These are phyloP conservation scores for Pseudogymnoascus sp. DNA, from an alignment of 2,329 filamentous ascomycete species.

Conservation along the genomic window DNA sequence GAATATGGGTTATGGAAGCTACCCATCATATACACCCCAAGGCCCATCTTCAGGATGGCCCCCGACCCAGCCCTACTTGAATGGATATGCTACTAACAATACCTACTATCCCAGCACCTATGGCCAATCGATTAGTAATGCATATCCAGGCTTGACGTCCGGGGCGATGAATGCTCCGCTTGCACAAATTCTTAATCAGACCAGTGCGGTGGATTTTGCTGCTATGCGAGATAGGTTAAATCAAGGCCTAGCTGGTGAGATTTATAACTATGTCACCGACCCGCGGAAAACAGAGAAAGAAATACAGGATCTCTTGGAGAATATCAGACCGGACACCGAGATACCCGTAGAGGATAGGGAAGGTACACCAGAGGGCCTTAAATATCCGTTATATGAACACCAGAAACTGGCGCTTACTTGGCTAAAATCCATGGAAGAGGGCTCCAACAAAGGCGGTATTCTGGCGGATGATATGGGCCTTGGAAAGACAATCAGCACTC, in stretches of 20 bases:
- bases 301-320: conserved; percentile 61
- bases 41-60: background rate
- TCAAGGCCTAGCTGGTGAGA: background rate
- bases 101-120: background rate
- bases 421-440: conserved; percentile 68
- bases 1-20: background rate
- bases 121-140: background rate
- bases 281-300: conserved; percentile 53
- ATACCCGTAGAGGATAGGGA: conserved; percentile 55
- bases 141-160: background rate
- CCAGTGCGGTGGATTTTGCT: background rate
- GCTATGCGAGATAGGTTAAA: conserved; percentile 2
- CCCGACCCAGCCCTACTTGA: background rate
- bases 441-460: conserved; percentile 66
- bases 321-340: conserved; percentile 66
- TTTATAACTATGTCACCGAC: conserved; percentile 28
- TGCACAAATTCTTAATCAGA: conserved; percentile 7
- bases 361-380: conserved; percentile 62
- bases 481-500: conserved; percentile 75
- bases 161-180: conserved; percentile 6
- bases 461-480: conserved; percentile 77
- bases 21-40: background rate
- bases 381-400: conserved; percentile 66
- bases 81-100: background rate
- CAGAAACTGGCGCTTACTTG: conserved; percentile 72